Conservation (phyloP, 352 stramenopile species). For the Phytophthora meadii region DNA sequence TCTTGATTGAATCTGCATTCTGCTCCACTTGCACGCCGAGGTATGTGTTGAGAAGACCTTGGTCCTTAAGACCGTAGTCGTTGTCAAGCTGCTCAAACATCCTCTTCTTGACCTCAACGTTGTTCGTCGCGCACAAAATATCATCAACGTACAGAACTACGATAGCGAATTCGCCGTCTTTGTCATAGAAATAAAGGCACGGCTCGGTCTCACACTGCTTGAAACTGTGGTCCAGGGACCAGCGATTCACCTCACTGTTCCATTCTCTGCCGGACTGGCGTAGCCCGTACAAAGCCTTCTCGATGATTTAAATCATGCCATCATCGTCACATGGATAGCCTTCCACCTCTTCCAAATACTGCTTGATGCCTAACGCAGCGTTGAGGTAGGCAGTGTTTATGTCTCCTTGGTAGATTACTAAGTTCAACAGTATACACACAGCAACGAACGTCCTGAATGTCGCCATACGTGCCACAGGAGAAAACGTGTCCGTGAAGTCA, state of each 20-base stretch:
- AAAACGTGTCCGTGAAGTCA: constrained; percentile 2
- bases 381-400: constrained; percentile 10
- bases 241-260: constrained; percentile 4
- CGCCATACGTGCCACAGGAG: neutral
- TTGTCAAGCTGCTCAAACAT: no score
- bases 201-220: neutral
- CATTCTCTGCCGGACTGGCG: constrained; percentile 2
- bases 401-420: constrained; percentile 1
- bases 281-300: constrained; percentile 6
- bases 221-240: neutral
- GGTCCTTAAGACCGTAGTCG: neutral
- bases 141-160: no score
- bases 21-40: neutral
- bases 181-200: no score
- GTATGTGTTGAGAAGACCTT: neutral
- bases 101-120: no score
- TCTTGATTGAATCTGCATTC: neutral
- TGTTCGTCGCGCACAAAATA: no score
- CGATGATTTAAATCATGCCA: neutral
- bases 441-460: neutral
- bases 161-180: no score
- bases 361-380: neutral
- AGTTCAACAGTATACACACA: neutral
- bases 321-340: constrained; percentile 3
- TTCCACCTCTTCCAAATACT: neutral